phyloP scores from a whole-genome alignment of 345 rosid genomes.

The Geranium brycei region DNA sequence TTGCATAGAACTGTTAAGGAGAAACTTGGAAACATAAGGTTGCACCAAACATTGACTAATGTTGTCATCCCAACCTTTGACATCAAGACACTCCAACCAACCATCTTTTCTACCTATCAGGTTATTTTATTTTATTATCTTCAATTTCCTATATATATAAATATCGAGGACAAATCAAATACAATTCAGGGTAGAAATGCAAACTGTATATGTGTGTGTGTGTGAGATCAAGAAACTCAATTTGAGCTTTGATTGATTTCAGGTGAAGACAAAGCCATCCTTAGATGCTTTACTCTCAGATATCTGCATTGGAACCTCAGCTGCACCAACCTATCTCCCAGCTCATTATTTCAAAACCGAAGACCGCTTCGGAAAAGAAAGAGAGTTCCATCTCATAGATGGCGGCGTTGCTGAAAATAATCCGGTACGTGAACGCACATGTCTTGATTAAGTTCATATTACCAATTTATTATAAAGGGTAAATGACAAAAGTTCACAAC shows the following conservation, averaged over 20 bases:
- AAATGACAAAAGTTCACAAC: no score
- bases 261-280: constrained; percentile 8
- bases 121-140: background rate
- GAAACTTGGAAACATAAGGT: constrained; percentile 13
- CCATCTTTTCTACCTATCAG: constrained; percentile 21
- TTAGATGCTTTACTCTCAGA: constrained; percentile 16
- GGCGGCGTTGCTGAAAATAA: constrained; percentile 34
- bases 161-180: no score
- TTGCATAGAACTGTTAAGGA: constrained; percentile 16
- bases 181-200: no score
- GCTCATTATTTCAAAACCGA: constrained; percentile 18
- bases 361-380: constrained; percentile 5
- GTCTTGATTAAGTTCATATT: background rate
- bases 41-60: constrained; percentile 21
- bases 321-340: constrained; percentile 25
- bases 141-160: constrained; percentile 6
- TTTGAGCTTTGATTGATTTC: constrained; percentile 6
- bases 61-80: constrained; percentile 27
- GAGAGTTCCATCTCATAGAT: constrained; percentile 26
- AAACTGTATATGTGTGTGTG: no score
- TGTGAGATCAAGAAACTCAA: no score
- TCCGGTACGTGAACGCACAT: constrained; percentile 6
- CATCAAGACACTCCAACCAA: constrained; percentile 22
- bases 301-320: constrained; percentile 18
- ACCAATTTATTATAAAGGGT: background rate